phyloP scores from a whole-genome alignment of 2,329 filamentous ascomycete genomes.

The Fusarium staphyleae region DNA sequence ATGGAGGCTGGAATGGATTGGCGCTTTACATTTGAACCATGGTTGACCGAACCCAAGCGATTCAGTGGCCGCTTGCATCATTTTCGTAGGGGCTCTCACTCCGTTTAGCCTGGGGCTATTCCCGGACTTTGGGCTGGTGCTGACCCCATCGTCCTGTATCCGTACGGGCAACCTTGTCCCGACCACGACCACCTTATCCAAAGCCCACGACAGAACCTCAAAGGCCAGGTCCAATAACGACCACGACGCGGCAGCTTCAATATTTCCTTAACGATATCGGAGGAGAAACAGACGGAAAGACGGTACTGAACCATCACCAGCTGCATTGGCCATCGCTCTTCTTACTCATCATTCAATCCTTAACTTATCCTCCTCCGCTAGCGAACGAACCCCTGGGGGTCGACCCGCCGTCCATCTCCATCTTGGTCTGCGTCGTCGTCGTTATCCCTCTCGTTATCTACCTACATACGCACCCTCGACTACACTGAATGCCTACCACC shows the following conservation, averaged over 20 bases:
- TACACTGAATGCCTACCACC: constrained; percentile 33
- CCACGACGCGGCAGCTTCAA: constrained; percentile 12
- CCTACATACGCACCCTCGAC: constrained; percentile 1
- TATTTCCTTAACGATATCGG: neutral
- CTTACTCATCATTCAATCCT: constrained; percentile 26
- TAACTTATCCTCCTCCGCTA: constrained; percentile 8
- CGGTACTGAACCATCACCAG: neutral
- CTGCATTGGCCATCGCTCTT: constrained; percentile 15
- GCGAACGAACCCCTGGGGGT: constrained; percentile 18
- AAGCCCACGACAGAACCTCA: constrained; percentile 14
- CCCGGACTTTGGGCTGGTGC: constrained; percentile 16
- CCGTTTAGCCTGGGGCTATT: constrained; percentile 14
- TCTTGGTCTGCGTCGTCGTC: constrained; percentile 27
- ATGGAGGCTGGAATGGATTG: constrained; percentile 23
- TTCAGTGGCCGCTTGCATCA: constrained; percentile 29
- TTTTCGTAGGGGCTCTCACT: constrained; percentile 4
- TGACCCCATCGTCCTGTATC: constrained; percentile 9
- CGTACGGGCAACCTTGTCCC: constrained; percentile 22
- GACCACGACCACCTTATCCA: constrained; percentile 28
- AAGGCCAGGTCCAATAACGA: constrained; percentile 7
- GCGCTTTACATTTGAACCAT: constrained; percentile 1
- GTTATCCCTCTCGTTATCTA: constrained; percentile 22
- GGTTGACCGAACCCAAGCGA: constrained; percentile 18
- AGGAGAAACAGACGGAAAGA: neutral
- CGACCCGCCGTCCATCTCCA: constrained; percentile 19